These are phyloP conservation scores for apple (Malus domestica) DNA, from an alignment of 306 rosid genomes.

Conservation along the genomic window DNA sequence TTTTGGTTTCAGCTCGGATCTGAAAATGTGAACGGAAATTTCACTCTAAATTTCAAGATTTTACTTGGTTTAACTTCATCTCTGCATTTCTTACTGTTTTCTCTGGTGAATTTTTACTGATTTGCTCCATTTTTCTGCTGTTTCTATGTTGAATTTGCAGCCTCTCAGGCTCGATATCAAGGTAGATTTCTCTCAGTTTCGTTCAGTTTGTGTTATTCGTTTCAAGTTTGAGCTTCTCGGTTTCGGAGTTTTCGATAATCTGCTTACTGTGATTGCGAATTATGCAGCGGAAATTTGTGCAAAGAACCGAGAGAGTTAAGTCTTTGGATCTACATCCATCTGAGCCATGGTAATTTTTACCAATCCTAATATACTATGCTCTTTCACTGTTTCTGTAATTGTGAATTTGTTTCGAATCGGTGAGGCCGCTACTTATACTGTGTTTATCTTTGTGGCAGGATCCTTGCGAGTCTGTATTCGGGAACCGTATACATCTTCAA, in stretches of 20 bases:
- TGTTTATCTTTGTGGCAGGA: constrained; percentile 42
- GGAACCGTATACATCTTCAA: constrained; percentile 94
- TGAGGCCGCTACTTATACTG: neutral
- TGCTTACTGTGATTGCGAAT: neutral
- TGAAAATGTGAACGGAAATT: neutral
- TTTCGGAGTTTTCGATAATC: neutral
- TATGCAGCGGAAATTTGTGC: constrained; percentile 25
- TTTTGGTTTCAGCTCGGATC: neutral
- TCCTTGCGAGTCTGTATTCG: constrained; percentile 88
- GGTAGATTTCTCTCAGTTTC: constrained; percentile 7
- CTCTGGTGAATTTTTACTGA: neutral
- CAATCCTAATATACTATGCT: neutral
- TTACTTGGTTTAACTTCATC: neutral
- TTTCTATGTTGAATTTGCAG: constrained; percentile 13
- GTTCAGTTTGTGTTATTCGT: neutral
- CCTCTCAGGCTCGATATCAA: constrained; percentile 33
- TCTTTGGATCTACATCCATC: constrained; percentile 36
- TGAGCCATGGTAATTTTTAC: constrained; percentile 27
- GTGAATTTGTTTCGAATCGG: neutral
- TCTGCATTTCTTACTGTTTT: neutral
- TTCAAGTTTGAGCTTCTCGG: neutral
- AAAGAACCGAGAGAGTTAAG: constrained; percentile 30
- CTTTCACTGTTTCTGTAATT: neutral
- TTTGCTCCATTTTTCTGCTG: neutral
- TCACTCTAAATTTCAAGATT: neutral